Conservation (phyloP, 192 early-diverging fungal species). For the Coemansia sp. region DNA sequence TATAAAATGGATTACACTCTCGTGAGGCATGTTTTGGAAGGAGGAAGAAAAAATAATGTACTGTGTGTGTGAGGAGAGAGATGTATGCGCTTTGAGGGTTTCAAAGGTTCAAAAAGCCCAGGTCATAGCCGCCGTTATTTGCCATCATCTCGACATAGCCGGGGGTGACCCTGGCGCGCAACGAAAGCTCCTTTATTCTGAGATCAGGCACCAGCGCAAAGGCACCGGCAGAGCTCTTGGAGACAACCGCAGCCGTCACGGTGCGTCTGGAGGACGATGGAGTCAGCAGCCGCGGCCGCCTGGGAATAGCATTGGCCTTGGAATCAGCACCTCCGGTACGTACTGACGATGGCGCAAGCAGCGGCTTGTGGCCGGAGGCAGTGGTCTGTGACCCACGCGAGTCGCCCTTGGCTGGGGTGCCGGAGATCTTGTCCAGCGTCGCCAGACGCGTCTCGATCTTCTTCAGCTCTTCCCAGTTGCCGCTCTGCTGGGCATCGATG, state of each 20-base stretch:
- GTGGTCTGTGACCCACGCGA: neutral
- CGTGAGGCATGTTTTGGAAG: no score
- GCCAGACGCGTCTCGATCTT: conserved; percentile 42
- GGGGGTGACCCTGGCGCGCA: conserved; percentile 39
- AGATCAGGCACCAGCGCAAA: conserved; percentile 34
- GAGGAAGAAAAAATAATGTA: neutral
- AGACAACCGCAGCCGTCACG: neutral
- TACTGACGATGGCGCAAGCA: conserved; percentile 36
- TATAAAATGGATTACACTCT: no score
- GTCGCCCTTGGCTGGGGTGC: conserved; percentile 7
- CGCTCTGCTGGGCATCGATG: conserved; percentile 54
- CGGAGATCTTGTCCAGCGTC: conserved; percentile 31
- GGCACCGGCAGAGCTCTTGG: neutral
- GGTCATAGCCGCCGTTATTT: conserved; percentile 44
- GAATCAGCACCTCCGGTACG: conserved; percentile 10
- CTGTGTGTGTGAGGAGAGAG: no score
- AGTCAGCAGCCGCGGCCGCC: conserved; percentile 26
- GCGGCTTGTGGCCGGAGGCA: conserved; percentile 10
- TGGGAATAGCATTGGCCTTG: conserved; percentile 4
- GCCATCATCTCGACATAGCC: conserved; percentile 44
- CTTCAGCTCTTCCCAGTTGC: conserved; percentile 53
- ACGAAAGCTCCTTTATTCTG: conserved; percentile 24
- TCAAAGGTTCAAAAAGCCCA: conserved; percentile 44
- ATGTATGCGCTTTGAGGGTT: no score
- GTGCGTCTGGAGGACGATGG: conserved; percentile 13